These are phyloP conservation scores for Candida tropicalis DNA, from an alignment of 1,139 yeast species.

Conservation along the genomic window DNA sequence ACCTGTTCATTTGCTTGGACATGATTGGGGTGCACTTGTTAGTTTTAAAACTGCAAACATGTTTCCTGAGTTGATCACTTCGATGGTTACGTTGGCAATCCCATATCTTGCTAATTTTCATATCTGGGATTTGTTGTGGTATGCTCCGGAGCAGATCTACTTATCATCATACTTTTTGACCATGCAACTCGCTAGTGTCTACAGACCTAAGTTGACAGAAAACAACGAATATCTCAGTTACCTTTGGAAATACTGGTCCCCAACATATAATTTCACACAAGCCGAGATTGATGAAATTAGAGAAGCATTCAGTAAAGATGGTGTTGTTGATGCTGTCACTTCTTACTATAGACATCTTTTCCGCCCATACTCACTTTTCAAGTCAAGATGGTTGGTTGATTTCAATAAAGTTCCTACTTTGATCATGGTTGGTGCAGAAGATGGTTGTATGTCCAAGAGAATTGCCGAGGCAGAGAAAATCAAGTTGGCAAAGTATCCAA, in stretches of 20 bases:
- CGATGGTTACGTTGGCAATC: slow-evolving; percentile 43
- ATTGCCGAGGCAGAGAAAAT: slow-evolving; percentile 30
- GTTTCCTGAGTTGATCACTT: slow-evolving; percentile 39
- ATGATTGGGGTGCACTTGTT: slow-evolving; percentile 51
- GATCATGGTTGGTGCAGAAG: slow-evolving; percentile 39
- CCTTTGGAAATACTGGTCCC: slow-evolving; percentile 48
- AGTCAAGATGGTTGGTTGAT: slow-evolving; percentile 33
- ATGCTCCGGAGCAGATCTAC: slow-evolving; percentile 40
- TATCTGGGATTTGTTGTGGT: slow-evolving; percentile 30
- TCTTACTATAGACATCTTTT: slow-evolving; percentile 44
- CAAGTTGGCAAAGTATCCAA: slow-evolving; percentile 23
- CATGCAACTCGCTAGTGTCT: slow-evolving; percentile 38
- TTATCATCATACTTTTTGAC: slow-evolving; percentile 43
- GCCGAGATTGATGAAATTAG: slow-evolving; percentile 34
- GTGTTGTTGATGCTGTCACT: slow-evolving; percentile 41
- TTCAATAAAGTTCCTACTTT: slow-evolving; percentile 44
- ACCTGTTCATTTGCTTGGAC: slow-evolving; percentile 47
- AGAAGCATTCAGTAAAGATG: slow-evolving; percentile 27
- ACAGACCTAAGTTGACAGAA: slow-evolving; percentile 24
- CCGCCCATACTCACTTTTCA: slow-evolving; percentile 25
- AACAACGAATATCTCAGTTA: slow-evolving; percentile 31
- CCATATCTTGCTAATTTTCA: slow-evolving; percentile 37
- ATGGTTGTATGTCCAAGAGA: slow-evolving; percentile 41
- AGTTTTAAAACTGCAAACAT: slow-evolving; percentile 38
- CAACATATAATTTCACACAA: slow-evolving; percentile 34